Percentiles rank a stretch among this genome's conserved stretches.
phyloP scores from a whole-genome alignment of 2,329 filamentous ascomycete species.

The Botryosphaeria agaves region DNA sequence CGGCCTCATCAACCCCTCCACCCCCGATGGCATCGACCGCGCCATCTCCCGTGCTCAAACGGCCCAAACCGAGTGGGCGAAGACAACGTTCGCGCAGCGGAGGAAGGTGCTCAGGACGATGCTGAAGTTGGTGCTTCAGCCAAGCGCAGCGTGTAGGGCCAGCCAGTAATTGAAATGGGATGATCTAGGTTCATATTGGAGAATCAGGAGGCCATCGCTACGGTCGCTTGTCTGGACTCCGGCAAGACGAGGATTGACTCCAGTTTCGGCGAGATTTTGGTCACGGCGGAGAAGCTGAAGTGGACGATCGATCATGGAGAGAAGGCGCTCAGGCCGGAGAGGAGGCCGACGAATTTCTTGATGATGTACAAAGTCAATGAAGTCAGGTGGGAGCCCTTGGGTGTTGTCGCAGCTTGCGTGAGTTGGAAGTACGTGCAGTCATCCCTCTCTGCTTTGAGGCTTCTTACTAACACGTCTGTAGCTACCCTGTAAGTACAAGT shows the following conservation, averaged over 20 bases:
- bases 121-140: constrained; percentile 37
- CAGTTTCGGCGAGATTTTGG: constrained; percentile 81
- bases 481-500: constrained; percentile 25
- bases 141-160: not conserved
- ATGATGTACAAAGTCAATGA: constrained; percentile 93
- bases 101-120: constrained; percentile 66
- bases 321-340: constrained; percentile 52
- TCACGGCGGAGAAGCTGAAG: constrained; percentile 81
- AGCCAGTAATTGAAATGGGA: not conserved
- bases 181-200: constrained; percentile 52
- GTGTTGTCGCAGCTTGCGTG: constrained; percentile 80
- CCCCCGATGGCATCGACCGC: constrained; percentile 59
- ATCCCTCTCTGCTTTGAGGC: not conserved
- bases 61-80: constrained; percentile 63
- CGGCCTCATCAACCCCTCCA: constrained; percentile 61
- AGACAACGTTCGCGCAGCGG: constrained; percentile 61
- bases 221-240: constrained; percentile 74
- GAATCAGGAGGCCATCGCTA: constrained; percentile 75
- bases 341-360: constrained; percentile 71
- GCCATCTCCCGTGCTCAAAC: constrained; percentile 54
- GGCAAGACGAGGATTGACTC: constrained; percentile 96
- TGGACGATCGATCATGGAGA: constrained; percentile 92
- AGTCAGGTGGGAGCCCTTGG: constrained; percentile 79
- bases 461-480: constrained; percentile 6
- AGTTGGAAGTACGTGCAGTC: constrained; percentile 68